phyloP scores from a whole-genome alignment of 1,284 basidiomycete species.

The Trichosporon sp. region DNA sequence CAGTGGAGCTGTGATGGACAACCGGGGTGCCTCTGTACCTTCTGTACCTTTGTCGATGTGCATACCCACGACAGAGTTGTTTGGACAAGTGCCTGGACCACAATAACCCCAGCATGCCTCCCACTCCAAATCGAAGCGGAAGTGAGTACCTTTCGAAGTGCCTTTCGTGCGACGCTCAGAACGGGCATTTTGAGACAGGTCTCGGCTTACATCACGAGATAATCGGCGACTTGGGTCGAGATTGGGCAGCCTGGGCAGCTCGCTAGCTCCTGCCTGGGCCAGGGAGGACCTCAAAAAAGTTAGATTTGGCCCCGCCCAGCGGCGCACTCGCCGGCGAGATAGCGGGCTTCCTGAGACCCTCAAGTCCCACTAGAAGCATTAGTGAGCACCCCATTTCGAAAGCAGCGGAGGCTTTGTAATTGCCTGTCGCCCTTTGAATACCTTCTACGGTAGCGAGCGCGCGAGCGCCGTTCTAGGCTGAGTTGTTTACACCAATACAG shows the following conservation, averaged over 20 bases:
- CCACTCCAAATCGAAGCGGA: background rate
- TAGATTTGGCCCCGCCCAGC: background rate
- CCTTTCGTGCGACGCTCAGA: background rate
- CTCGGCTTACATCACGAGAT: background rate
- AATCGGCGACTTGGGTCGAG: background rate
- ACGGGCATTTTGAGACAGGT: background rate
- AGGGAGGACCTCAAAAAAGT: background rate
- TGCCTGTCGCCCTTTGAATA: background rate
- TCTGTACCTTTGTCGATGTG: too few relatives aligned
- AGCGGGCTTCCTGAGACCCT: too few relatives aligned
- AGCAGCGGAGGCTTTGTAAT: background rate
- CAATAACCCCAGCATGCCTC: too few relatives aligned
- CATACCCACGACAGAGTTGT: background rate
- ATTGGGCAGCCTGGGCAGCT: too few relatives aligned
- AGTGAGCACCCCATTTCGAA: background rate
- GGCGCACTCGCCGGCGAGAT: too few relatives aligned
- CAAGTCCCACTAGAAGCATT: background rate
- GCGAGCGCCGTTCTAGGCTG: too few relatives aligned
- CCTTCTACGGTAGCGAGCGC: too few relatives aligned
- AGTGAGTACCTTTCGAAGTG: background rate
- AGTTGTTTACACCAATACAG: too few relatives aligned
- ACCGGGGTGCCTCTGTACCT: background rate
- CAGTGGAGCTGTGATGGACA: background rate
- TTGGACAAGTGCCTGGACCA: background rate
- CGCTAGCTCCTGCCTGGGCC: background rate